Conservation (phyloP, 495 filamentous ascomycete genomes). For the Tuber indicum region DNA sequence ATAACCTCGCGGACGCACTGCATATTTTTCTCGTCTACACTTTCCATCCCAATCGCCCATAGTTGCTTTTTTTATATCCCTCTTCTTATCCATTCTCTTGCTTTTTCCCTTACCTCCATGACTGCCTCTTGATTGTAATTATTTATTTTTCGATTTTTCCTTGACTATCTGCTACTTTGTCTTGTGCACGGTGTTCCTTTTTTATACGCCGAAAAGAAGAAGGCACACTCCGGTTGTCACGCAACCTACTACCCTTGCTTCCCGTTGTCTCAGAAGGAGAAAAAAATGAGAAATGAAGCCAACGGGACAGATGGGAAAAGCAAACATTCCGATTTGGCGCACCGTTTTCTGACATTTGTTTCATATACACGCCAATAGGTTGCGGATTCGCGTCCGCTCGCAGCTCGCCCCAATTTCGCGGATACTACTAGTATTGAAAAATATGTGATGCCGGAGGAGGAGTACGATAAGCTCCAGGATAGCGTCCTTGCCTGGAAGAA, state of each 20-base stretch:
- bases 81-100: constrained; percentile 18
- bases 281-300: neutral
- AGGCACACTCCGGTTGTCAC: constrained; percentile 9
- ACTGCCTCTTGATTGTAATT: constrained; percentile 7
- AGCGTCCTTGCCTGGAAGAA: constrained; percentile 93
- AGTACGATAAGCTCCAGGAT: constrained; percentile 76
- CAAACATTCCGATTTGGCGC: constrained; percentile 22
- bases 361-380: constrained; percentile 53
- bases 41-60: constrained; percentile 27
- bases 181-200: constrained; percentile 5
- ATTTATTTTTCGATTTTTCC: neutral
- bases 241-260: constrained; percentile 20
- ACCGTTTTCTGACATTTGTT: constrained; percentile 26
- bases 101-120: constrained; percentile 3
- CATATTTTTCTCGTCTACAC: constrained; percentile 13
- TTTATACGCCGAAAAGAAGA: constrained; percentile 21
- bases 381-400: constrained; percentile 66
- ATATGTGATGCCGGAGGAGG: constrained; percentile 69
- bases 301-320: constrained; percentile 15
- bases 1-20: neutral
- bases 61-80: constrained; percentile 20
- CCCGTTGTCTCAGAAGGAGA: constrained; percentile 15
- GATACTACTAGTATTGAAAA: constrained; percentile 76
- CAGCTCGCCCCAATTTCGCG: constrained; percentile 65
- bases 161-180: neutral